Evolutionary conservation across 345 rosid genomes (phyloP).

Genomic region (Crucihimalaya himalaica): DNA sequence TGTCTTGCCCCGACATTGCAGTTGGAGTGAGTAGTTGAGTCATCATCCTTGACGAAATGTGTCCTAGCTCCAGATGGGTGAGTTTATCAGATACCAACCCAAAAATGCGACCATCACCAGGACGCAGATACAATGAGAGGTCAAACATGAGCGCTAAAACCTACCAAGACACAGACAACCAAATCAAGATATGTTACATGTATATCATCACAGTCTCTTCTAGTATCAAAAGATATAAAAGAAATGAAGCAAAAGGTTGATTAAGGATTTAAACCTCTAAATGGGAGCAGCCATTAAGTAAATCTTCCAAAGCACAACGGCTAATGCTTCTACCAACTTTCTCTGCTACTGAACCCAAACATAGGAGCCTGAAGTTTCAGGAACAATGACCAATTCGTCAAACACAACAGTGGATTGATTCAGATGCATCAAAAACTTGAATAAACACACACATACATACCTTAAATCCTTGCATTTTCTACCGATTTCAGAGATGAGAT

Average conservation of each 20-base stretch:
- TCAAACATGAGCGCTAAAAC: constrained; percentile 78
- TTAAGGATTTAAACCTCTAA: constrained; percentile 76
- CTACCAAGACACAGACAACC: constrained; percentile 38
- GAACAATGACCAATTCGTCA: constrained; percentile 8
- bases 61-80: constrained; percentile 81
- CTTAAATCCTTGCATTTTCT: constrained; percentile 65
- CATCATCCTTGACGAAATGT: constrained; percentile 72
- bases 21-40: constrained; percentile 69
- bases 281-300: constrained; percentile 71
- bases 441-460: constrained; percentile 38
- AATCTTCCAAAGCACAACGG: constrained; percentile 73
- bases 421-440: not conserved
- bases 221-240: not conserved
- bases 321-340: constrained; percentile 71
- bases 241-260: not conserved
- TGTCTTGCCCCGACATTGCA: constrained; percentile 40
- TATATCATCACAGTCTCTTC: not conserved
- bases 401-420: constrained; percentile 2
- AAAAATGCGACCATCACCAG: constrained; percentile 66
- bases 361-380: constrained; percentile 47
- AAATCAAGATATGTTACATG: not conserved
- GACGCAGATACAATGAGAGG: constrained; percentile 65
- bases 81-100: constrained; percentile 74
- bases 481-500: constrained; percentile 77
- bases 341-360: constrained; percentile 86